Evolutionary conservation across 1,284 basidiomycete species (phyloP), one percentile per base, ranked within the genome.

Genomic region (Malassezia sympodialis): DNA sequence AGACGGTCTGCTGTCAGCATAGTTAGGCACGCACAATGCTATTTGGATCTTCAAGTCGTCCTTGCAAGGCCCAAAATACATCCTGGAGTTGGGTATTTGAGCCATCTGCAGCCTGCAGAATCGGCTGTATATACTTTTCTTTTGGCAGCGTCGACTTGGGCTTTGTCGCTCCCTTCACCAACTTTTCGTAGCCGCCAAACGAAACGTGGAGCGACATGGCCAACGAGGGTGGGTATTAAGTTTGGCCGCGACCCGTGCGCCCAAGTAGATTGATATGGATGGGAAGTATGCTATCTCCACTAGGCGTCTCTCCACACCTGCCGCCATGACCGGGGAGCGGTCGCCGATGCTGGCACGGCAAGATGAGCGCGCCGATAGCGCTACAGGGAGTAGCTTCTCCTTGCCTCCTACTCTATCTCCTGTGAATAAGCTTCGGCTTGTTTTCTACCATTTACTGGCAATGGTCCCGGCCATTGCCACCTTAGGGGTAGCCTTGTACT

Each of bases 41-140:
- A 75, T 93, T 96, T 21, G 89, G 84, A 68, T 99, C 93, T 30
- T 86, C 80, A 59, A 99, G 81, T 32, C 89, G 82, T 17, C 84
- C 82, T 2, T 85, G 79, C 31, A 98, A 80, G 1, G 90, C 85
- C 66, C 85, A 85, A 78, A 87, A 87, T 59, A 98, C 88, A 75
- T 96, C 91, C 68, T 87, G 83, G 10, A 96, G 81, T 39, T 88
- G 83, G 11, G 17, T 37, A 4, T 21, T 49, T 3, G 34, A 39
- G 28, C 89, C 88, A 72, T 94, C 90, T 15, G 91, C 94, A 39
- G 89, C 88, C 52, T 90, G 85, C 62, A 99, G 85, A 76, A 99
- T 88, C 30, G 89, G 85, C 77, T 75, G 66, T 43, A 75, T 69
- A 58, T 75, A 73, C 49, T 74, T 74, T 5, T 68, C 58, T 50